phyloP scores from a whole-genome alignment of 208 protist genomes.

The Trypanosoma platydactyli region DNA sequence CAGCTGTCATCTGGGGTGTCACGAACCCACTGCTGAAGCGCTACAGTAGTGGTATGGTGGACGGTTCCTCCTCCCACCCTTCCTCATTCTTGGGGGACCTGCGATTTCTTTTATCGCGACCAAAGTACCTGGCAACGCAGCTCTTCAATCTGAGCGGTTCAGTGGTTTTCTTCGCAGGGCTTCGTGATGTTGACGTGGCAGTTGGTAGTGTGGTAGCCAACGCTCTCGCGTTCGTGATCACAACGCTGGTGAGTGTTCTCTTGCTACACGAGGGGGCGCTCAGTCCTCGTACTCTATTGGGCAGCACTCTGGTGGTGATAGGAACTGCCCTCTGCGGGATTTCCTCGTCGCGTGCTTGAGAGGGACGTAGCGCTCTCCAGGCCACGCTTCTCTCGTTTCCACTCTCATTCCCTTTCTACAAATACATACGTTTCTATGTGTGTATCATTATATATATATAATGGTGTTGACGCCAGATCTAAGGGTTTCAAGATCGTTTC shows the following conservation, averaged over 20 bases:
- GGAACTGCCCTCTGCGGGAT: conserved; percentile 77
- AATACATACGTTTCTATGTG: background rate
- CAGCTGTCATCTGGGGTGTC: conserved; percentile 78
- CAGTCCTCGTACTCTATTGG: conserved; percentile 36
- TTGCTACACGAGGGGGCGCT: conserved; percentile 66
- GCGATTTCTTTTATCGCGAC: conserved; percentile 52
- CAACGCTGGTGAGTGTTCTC: conserved; percentile 67
- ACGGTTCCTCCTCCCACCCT: conserved; percentile 38
- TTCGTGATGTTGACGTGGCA: conserved; percentile 76
- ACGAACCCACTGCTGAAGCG: conserved; percentile 86
- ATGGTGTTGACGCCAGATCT: background rate
- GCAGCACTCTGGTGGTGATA: conserved; percentile 62
- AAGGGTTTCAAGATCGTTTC: no score
- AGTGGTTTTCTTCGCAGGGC: conserved; percentile 73
- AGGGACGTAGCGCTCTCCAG: no score
- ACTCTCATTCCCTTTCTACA: no score
- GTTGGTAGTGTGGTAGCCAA: conserved; percentile 84
- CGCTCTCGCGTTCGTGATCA: conserved; percentile 83
- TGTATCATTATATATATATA: conserved; percentile 6
- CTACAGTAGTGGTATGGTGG: conserved; percentile 70
- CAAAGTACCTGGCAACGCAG: conserved; percentile 75
- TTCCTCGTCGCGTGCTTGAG: conserved; percentile 18
- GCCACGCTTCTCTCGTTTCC: no score
- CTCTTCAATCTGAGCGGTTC: conserved; percentile 69
- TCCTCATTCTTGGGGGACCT: conserved; percentile 64